Conservation (phyloP, 1,284 basidiomycete genomes). For the Austroboletus rostrupii region DNA sequence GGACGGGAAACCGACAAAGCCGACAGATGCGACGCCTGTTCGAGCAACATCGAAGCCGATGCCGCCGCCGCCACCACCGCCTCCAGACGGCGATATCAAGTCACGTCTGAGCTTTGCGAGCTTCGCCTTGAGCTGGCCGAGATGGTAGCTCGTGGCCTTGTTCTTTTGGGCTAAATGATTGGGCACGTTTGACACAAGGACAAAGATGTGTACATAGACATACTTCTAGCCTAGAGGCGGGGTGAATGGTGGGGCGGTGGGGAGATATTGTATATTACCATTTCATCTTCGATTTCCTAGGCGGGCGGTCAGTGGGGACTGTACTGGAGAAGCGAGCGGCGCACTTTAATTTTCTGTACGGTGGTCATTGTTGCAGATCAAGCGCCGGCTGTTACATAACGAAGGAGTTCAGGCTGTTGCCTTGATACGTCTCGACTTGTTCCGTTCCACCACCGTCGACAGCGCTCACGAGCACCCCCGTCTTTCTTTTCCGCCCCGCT, state of each 20-base stretch:
- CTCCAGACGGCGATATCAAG: constrained; percentile 76
- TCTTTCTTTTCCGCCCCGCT: constrained; percentile 31
- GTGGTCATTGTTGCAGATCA: constrained; percentile 64
- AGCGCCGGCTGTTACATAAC: constrained; percentile 18
- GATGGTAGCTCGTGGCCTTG: constrained; percentile 92
- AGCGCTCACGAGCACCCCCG: constrained; percentile 1
- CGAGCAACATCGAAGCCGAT: constrained; percentile 95
- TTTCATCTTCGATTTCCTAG: constrained; percentile 94
- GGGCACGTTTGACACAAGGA: constrained; percentile 10
- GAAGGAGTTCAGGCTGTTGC: constrained; percentile 3
- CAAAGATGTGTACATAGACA: constrained; percentile 20
- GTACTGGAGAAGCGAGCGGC: constrained; percentile 20
- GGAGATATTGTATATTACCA: constrained; percentile 49
- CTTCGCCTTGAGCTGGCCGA: constrained; percentile 97
- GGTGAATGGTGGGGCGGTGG: constrained; percentile 13
- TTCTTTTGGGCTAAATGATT: constrained; percentile 82
- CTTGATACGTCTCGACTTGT: constrained; percentile 3
- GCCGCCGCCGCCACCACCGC: constrained; percentile 84
- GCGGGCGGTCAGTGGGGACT: constrained; percentile 12
- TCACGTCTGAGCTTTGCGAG: constrained; percentile 96
- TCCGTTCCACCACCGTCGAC: background rate
- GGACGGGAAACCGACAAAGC: constrained; percentile 89
- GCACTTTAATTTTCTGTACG: constrained; percentile 85
- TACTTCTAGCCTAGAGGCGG: constrained; percentile 53
- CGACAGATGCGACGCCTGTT: constrained; percentile 95